Evolutionary conservation across 306 rosid species (phyloP).

Genomic region (Geum urbanum): DNA sequence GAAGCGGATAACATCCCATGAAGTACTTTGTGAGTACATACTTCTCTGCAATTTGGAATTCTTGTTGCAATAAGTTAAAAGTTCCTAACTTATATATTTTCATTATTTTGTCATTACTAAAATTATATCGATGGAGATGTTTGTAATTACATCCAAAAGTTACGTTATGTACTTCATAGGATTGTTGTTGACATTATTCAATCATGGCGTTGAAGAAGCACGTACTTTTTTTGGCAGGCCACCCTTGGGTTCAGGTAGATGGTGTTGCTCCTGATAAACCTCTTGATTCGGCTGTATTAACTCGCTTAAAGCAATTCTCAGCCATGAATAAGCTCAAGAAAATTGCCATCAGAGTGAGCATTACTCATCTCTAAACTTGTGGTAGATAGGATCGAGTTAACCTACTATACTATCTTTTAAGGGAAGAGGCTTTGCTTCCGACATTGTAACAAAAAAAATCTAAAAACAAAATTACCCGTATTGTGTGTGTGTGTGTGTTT

Average conservation of each 20-base stretch:
- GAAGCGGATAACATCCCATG: slow-evolving; percentile 81
- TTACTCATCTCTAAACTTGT: slow-evolving; percentile 18
- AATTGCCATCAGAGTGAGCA: slow-evolving; percentile 86
- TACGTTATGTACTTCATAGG: neutral
- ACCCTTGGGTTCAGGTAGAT: slow-evolving; percentile 82
- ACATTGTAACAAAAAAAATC: too few relatives aligned
- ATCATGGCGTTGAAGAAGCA: slow-evolving; percentile 20
- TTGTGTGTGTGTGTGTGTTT: too few relatives aligned
- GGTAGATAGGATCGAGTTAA: neutral
- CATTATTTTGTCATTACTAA: neutral
- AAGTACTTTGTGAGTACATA: slow-evolving; percentile 79
- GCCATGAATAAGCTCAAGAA: slow-evolving; percentile 86
- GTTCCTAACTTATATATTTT: neutral
- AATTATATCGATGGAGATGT: neutral
- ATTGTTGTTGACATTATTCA: slow-evolving; percentile 4
- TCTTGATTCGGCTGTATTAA: slow-evolving; percentile 83
- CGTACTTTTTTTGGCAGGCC: slow-evolving; percentile 55
- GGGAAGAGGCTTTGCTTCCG: too few relatives aligned
- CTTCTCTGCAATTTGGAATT: slow-evolving; percentile 7
- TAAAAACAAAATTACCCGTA: too few relatives aligned
- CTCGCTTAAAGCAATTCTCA: slow-evolving; percentile 93
- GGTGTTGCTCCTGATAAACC: slow-evolving; percentile 90
- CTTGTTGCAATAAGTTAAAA: neutral
- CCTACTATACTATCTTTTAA: neutral
- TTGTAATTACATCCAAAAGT: neutral